A percentile compares a stretch with the other conserved stretches of the same genome.
Conservation (phyloP, 192 early-diverging fungal species). For the Backusella mclennaniae region DNA sequence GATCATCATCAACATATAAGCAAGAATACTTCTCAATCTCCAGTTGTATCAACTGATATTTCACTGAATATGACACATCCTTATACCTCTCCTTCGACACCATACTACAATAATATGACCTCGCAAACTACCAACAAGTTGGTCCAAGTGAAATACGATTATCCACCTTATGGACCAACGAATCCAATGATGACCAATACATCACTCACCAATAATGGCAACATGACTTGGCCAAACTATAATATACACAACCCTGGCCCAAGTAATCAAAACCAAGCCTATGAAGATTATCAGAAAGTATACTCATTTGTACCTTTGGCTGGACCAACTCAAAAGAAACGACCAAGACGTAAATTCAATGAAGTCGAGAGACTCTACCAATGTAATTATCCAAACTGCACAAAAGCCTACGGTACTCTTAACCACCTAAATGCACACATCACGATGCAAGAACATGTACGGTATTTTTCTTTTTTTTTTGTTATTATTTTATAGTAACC, state of each 20-base stretch:
- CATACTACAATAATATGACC: neutral
- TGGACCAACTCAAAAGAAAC: slow-evolving; percentile 50
- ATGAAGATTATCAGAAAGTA: slow-evolving; percentile 24
- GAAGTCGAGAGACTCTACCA: slow-evolving; percentile 62
- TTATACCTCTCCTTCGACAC: neutral
- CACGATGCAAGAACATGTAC: slow-evolving; percentile 61
- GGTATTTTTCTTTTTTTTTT: neutral
- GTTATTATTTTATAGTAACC: neutral
- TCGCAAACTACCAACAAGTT: neutral
- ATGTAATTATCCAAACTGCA: slow-evolving; percentile 53
- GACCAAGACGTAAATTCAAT: slow-evolving; percentile 56
- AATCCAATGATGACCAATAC: neutral
- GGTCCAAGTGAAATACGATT: neutral
- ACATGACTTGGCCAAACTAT: neutral
- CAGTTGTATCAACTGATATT: neutral
- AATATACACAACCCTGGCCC: neutral
- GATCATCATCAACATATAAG: neutral
- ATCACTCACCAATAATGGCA: neutral
- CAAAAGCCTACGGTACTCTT: slow-evolving; percentile 60
- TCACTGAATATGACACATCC: neutral
- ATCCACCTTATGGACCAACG: neutral
- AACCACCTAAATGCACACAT: slow-evolving; percentile 67
- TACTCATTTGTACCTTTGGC: slow-evolving; percentile 56
- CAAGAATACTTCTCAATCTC: neutral
- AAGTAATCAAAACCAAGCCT: neutral